Conservation (phyloP, 2,329 filamentous ascomycete species). For the Botrytis byssoidea region DNA sequence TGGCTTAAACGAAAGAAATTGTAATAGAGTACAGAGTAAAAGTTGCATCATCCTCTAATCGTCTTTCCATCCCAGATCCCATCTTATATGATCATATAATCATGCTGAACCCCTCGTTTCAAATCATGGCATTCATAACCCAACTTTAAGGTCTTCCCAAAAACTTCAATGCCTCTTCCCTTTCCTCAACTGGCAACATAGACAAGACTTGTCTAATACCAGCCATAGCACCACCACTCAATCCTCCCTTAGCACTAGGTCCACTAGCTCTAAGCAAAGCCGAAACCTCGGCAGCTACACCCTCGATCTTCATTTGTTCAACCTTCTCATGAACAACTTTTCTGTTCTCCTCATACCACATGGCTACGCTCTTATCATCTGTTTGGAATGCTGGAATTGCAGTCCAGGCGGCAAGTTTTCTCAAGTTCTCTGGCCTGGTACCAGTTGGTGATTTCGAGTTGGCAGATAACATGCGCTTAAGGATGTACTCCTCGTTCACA, state of each 20-base stretch:
- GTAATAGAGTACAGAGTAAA: neutral
- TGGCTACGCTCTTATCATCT: conserved; percentile 79
- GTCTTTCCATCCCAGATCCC: neutral
- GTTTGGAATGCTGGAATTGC: conserved; percentile 72
- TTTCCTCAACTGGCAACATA: conserved; percentile 84
- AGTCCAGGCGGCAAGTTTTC: conserved; percentile 79
- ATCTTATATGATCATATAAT: neutral
- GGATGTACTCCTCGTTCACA: conserved; percentile 94
- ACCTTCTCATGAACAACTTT: conserved; percentile 81
- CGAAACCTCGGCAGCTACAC: conserved; percentile 67
- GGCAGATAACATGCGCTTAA: conserved; percentile 74
- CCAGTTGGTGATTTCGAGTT: conserved; percentile 44
- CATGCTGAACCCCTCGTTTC: neutral
- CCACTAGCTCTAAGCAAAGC: conserved; percentile 61
- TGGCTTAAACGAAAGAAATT: neutral
- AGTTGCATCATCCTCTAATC: neutral
- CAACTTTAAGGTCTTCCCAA: conserved; percentile 29
- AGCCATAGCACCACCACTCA: conserved; percentile 51
- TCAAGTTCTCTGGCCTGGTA: conserved; percentile 66
- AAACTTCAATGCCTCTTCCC: conserved; percentile 54
- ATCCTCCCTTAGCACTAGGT: conserved; percentile 57
- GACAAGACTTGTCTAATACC: conserved; percentile 83
- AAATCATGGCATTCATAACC: neutral
- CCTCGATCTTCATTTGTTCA: conserved; percentile 76
- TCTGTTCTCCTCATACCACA: conserved; percentile 96